Base-by-base conservation (phyloP, 2,329 filamentous ascomycete genomes). In the Cordyceps fumosorosea region DNA sequence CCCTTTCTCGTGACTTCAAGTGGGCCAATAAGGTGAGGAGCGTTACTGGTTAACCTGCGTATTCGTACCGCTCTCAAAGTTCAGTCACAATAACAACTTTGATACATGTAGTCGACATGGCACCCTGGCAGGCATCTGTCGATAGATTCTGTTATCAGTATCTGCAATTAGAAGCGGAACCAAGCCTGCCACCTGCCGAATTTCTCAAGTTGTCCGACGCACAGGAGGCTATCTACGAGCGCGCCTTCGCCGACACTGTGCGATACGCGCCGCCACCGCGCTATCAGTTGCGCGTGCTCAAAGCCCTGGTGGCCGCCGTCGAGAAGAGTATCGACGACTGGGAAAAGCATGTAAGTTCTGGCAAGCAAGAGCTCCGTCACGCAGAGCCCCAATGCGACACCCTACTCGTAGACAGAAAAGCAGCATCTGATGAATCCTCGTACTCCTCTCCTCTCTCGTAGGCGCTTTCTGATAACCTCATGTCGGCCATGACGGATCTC, bases 391-490 rank as follows among this genome's bases (percentile, higher is more conserved):
- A 29, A 29, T 7, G 29, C 11, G 14, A 22, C 14, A 44, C 16
- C 22, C n/a, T 14, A 18, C 12, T n/a, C 37, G 60, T 62, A 62
- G 60, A 57, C 53, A 37, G 22, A 47, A 47, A 51, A 37, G 22
- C 26, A n/a, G 16, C 32, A 14, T 60, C 51, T 63, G 55, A 55
- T 51, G n/a, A 29, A 12, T n/a, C 5, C 16, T 42, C 14, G 20
- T 54, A 26, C 12, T 51, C 26, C 44, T n/a, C 44, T 47, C 44
- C n/a, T 34, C 53, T 44, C 24, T 56, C 47, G 29, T 76, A 97
- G 93, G 91, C 89, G 73, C 87, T 96, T 53, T 91, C 89, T 65
- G 90, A 96, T 74, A 81, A 88, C 73, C 82, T 97, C 69, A 90
- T 93, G 82, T 79, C 80, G 61, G 78, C 80, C 44, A 81, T 96